These are phyloP conservation scores for Conidiobolus incongruus DNA, from an alignment of 371 early-diverging fungal species.

Conservation along the genomic window DNA sequence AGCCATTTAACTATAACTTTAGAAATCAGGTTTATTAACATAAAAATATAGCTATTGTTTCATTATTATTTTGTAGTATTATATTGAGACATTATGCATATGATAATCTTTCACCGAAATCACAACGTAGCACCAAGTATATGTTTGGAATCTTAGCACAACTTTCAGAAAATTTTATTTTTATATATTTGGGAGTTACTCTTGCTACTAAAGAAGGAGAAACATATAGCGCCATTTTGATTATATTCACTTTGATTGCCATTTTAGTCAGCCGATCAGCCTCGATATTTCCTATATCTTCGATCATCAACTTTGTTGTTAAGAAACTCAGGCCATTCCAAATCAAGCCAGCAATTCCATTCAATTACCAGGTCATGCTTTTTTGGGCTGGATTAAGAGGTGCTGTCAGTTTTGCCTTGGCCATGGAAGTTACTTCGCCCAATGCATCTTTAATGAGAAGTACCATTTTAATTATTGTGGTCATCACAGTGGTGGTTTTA, in stretches of 20 bases:
- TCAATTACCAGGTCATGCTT: slow-evolving; percentile 73
- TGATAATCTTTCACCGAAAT: slow-evolving; percentile 53
- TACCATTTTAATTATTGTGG: slow-evolving; percentile 75
- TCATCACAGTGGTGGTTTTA: slow-evolving; percentile 64
- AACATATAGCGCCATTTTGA: slow-evolving; percentile 45
- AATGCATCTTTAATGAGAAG: slow-evolving; percentile 45
- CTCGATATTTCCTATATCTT: slow-evolving; percentile 61
- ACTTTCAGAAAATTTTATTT: slow-evolving; percentile 83
- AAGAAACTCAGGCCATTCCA: too few relatives aligned
- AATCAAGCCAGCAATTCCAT: slow-evolving; percentile 37
- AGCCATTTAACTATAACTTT: not conserved
- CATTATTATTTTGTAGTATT: slow-evolving; percentile 84
- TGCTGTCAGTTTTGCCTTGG: slow-evolving; percentile 84
- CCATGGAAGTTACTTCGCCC: slow-evolving; percentile 51
- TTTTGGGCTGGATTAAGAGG: slow-evolving; percentile 91
- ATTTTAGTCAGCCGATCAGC: slow-evolving; percentile 63
- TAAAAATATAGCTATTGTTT: slow-evolving; percentile 74
- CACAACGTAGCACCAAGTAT: slow-evolving; percentile 57
- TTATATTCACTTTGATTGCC: slow-evolving; percentile 41
- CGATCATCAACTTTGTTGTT: slow-evolving; percentile 45
- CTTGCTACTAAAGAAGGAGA: slow-evolving; percentile 54
- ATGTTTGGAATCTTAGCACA: slow-evolving; percentile 76
- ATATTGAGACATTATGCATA: slow-evolving; percentile 80
- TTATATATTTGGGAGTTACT: slow-evolving; percentile 83
- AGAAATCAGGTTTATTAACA: not conserved